A percentile compares a stretch with the other conserved stretches of the same genome.
Evolutionary conservation across 2,329 filamentous ascomycete species (phyloP).

Genomic region (Grosmannia serpens): DNA sequence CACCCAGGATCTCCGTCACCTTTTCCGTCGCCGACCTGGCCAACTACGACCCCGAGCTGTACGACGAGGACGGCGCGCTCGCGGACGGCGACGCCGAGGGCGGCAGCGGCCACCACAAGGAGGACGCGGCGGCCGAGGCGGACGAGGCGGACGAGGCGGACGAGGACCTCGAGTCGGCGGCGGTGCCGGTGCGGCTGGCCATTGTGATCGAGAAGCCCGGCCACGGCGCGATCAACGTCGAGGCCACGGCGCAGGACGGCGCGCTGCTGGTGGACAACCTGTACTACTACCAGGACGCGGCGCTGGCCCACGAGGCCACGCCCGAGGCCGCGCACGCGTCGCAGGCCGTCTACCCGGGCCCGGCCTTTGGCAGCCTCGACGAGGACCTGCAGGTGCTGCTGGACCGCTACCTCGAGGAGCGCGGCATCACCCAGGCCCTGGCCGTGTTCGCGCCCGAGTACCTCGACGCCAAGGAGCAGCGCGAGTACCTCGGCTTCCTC

Average conservation of each 20-base stretch:
- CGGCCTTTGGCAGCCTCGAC: constrained; percentile 86
- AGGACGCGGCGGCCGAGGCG: constrained; percentile 40
- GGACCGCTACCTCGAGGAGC: constrained; percentile 89
- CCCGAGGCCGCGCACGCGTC: constrained; percentile 69
- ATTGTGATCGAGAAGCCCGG: constrained; percentile 80
- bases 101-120: constrained; percentile 34
- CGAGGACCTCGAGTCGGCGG: constrained; percentile 38
- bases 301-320: constrained; percentile 62
- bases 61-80: constrained; percentile 42
- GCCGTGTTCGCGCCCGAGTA: constrained; percentile 91
- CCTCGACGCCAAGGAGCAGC: constrained; percentile 97
- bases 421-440: constrained; percentile 76
- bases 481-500: constrained; percentile 89
- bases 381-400: constrained; percentile 88
- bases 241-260: constrained; percentile 77
- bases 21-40: constrained; percentile 80
- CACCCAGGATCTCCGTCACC: constrained; percentile 47
- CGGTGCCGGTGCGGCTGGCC: constrained; percentile 72
- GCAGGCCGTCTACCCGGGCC: constrained; percentile 74
- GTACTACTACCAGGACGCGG: constrained; percentile 71
- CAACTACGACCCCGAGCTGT: constrained; percentile 48
- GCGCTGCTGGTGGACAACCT: constrained; percentile 82
- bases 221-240: constrained; percentile 77
- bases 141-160: constrained; percentile 46
- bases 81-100: constrained; percentile 40